Conservation (phyloP, 2,329 filamentous ascomycete genomes). For the Verticillium alfalfae region DNA sequence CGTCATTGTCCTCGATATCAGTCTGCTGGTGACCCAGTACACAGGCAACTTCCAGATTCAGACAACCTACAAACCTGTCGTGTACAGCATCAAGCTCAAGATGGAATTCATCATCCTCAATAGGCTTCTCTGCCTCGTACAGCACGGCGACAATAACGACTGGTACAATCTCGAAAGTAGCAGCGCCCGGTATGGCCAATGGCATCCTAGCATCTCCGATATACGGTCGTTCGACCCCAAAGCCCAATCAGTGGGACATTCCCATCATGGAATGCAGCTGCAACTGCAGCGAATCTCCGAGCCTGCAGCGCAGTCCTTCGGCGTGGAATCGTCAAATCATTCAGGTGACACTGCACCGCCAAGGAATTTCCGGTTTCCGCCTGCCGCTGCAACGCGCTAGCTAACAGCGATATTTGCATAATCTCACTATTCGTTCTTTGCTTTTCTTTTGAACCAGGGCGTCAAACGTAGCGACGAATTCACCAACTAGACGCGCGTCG, state of each 20-base stretch:
- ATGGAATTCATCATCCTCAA: conserved; percentile 46
- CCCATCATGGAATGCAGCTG: neutral
- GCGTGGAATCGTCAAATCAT: too few relatives aligned
- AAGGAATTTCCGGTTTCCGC: too few relatives aligned
- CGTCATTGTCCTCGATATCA: conserved; percentile 33
- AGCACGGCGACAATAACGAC: neutral
- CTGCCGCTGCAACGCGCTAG: too few relatives aligned
- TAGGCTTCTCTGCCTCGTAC: conserved; percentile 9
- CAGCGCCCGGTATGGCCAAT: neutral
- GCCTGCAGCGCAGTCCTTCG: neutral
- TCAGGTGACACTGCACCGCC: too few relatives aligned
- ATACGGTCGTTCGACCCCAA: neutral
- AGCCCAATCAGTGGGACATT: neutral
- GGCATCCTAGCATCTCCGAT: neutral
- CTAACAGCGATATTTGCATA: too few relatives aligned
- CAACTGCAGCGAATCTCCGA: neutral
- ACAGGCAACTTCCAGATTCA: conserved; percentile 23
- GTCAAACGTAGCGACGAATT: too few relatives aligned
- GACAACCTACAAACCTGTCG: conserved; percentile 10
- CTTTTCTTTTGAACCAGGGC: too few relatives aligned
- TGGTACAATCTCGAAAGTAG: neutral
- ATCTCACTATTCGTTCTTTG: too few relatives aligned
- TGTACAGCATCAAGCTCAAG: conserved; percentile 19
- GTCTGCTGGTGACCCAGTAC: conserved; percentile 29
- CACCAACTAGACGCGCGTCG: too few relatives aligned